Base-by-base conservation (phyloP, 2,329 filamentous ascomycete species). In the Colletotrichum sp. region DNA sequence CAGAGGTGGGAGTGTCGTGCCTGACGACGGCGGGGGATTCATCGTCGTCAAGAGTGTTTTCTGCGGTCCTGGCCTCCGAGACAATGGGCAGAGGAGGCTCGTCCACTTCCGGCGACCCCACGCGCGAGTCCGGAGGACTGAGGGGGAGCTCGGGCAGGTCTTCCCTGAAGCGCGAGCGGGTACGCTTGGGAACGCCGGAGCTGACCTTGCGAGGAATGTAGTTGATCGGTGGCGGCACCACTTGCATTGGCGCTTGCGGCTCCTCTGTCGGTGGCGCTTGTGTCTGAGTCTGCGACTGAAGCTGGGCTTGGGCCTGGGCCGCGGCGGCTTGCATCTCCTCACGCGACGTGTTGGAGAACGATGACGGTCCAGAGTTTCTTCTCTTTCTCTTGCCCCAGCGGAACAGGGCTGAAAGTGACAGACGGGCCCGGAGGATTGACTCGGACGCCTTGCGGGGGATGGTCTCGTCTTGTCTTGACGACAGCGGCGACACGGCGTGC, bases 311-410 rank as follows among this genome's bases (percentile, higher is more conserved):
- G 24, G 68, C 68, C 8, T 69, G 24, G 7, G 73, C 73, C 24
- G 79, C 79, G 34, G 80, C 83, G 15, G 84, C 84, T 64, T 88
- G 86, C 88, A 98, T 96, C 18, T 96, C 98, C 81, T 98, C 96
- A 78, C 96, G 91, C 2, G 96, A 98, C 0, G 95, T 95, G 81
- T 98, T 98, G 6, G 95, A 96, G 82, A 98, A 97, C n/a, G 96
- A 96, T 0, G 95, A 94, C 5, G 94, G 89, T 82, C 88, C 77
- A 82, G 90, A 85, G 82, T 87, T 82, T 84, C 92, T 84, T 86
- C 90, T 88, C 83, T 87, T 88, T 88, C 91, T 87, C 85, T 88
- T 89, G 32, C 91, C 91, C 83, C 94, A 94, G 80, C 91, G 92
- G 85, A 98, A 95, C 44, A 98, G 91, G 0, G 94, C 93, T 6